Base-by-base conservation (phyloP, 768 basidiomycete genomes). In the Leccinellum rugosiceps region DNA sequence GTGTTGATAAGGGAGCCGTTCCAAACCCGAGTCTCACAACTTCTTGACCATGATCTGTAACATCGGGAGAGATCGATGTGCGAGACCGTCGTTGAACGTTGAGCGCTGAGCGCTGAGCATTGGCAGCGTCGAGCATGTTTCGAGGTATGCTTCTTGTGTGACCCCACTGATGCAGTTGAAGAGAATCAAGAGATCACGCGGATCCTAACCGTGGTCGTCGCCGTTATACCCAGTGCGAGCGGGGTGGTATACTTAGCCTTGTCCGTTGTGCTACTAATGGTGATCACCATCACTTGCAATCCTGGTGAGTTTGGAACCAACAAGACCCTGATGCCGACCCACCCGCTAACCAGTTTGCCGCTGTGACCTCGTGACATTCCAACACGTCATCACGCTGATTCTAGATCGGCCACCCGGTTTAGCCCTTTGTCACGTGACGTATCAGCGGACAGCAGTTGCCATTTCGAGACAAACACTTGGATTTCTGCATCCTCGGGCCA, bases 401-500 rank as follows among this genome's bases (percentile, higher is more conserved):
- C 28, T 50, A 49, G 28, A 30, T 21, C 19, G 21, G 10, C 49
- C 49, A 34, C 23, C 65, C 68, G 63, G 50, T 50, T 48, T 57
- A 13, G 23, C 30, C 68, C 66, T 66, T 6, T 3, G 31, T 65
- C 71, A 72, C 63, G 63, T 72, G 71, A 52, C 30, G 32, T 8
- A 68, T 67, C 62, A 45, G 15, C 41, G 34, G 7, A 25, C 23
- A n/a, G 13, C 8, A 53, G 35, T 52, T 72, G 56, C 71, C 67
- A 15, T 64, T 72, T 63, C 26, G 57, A 45, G 72, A 14, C 17
- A 9, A 52, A 0, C 7, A 34, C 63, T 61, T 60, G 48, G 54
- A 55, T 72, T 72, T 72, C 63, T 64, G 47, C 10, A 41, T 30
- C 31, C 19, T 3, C 17, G 4, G 44, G 50, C 58, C 44, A 62